phyloP scores from a whole-genome alignment of 2,329 filamentous ascomycete genomes.

The Knufia fluminis region DNA sequence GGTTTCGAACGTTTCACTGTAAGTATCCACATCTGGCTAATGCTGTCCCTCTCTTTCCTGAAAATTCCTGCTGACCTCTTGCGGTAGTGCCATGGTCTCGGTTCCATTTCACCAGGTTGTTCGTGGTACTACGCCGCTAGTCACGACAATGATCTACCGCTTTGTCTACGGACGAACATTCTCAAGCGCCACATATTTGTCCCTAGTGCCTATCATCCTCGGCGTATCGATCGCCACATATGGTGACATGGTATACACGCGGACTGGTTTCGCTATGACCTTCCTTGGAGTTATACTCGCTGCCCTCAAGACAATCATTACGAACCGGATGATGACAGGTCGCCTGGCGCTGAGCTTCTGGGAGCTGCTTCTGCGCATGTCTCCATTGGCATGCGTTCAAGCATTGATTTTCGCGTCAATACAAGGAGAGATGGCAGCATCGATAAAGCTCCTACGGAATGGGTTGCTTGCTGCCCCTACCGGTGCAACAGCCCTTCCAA shows the following conservation, averaged over 20 bases:
- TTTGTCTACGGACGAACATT: slow-evolving; percentile 48
- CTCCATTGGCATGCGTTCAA: slow-evolving; percentile 50
- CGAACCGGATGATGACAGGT: slow-evolving; percentile 57
- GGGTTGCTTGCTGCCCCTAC: neutral
- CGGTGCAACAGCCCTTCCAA: no score
- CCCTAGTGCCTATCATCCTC: slow-evolving; percentile 51
- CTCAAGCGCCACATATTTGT: slow-evolving; percentile 48
- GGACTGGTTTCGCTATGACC: slow-evolving; percentile 47
- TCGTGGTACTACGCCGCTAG: slow-evolving; percentile 52
- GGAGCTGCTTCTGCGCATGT: slow-evolving; percentile 55
- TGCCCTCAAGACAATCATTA: slow-evolving; percentile 50
- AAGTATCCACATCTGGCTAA: slow-evolving; percentile 15
- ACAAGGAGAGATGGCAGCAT: slow-evolving; percentile 43
- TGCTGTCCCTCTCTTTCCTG: no score
- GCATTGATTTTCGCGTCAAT: slow-evolving; percentile 44
- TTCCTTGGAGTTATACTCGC: slow-evolving; percentile 47
- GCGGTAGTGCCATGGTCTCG: slow-evolving; percentile 44
- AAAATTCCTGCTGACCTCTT: no score
- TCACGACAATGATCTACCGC: slow-evolving; percentile 54
- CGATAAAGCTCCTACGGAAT: neutral
- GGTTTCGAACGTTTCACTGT: slow-evolving; percentile 55
- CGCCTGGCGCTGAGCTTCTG: slow-evolving; percentile 48
- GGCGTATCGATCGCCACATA: slow-evolving; percentile 52
- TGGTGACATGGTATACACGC: slow-evolving; percentile 54
- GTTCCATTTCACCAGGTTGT: slow-evolving; percentile 60